Evolutionary conservation across 768 basidiomycete species (phyloP).

Genomic region (Tubosaeta sp.): DNA sequence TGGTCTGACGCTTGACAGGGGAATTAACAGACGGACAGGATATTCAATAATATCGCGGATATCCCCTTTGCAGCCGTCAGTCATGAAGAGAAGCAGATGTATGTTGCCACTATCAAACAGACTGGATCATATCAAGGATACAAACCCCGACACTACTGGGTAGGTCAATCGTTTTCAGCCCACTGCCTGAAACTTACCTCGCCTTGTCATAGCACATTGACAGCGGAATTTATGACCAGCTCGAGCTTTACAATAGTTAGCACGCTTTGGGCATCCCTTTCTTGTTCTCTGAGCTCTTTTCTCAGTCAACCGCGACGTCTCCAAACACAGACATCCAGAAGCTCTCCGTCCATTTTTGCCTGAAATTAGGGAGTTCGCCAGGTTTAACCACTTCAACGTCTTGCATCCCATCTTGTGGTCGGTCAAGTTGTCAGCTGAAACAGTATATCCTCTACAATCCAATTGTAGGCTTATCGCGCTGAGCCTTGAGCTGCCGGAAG

Average conservation of each 20-base stretch:
- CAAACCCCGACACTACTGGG: slow-evolving; percentile 49
- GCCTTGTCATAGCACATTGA: slow-evolving; percentile 46
- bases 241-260: slow-evolving; percentile 62
- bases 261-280: not conserved
- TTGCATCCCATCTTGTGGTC: slow-evolving; percentile 47
- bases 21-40: slow-evolving; percentile 40
- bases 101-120: slow-evolving; percentile 39
- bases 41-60: slow-evolving; percentile 49
- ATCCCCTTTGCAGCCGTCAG: slow-evolving; percentile 39
- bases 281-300: not conserved
- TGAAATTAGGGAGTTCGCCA: slow-evolving; percentile 48
- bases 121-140: slow-evolving; percentile 51
- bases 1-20: slow-evolving; percentile 27
- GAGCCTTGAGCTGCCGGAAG: slow-evolving; percentile 53
- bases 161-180: slow-evolving; percentile 15
- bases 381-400: slow-evolving; percentile 49
- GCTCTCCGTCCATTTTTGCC: slow-evolving; percentile 47
- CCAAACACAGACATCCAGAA: slow-evolving; percentile 45
- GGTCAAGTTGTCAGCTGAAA: not conserved
- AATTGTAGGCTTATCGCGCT: slow-evolving; percentile 42
- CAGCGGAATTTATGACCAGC: slow-evolving; percentile 57
- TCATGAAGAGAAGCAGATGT: slow-evolving; percentile 40
- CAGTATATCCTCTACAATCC: not conserved
- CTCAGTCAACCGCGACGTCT: slow-evolving; percentile 49
- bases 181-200: not conserved